A percentile compares a stretch with the other conserved stretches of the same genome.
phyloP scores from a whole-genome alignment of 163 green algal genomes.

The Scenedesmus sp. region DNA sequence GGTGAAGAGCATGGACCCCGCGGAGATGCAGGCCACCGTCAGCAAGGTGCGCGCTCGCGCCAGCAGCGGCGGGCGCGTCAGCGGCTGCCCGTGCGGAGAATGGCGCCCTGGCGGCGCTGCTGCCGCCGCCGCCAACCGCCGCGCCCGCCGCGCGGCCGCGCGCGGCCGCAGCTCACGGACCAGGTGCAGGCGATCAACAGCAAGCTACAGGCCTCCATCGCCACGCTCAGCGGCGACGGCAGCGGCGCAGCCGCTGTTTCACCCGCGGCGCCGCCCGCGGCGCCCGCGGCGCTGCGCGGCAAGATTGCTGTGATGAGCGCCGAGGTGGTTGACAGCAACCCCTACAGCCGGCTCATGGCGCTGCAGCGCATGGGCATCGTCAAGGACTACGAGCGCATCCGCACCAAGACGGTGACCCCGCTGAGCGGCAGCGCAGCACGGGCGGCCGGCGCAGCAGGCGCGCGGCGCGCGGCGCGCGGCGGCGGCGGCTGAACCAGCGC shows the following conservation, averaged over 20 bases:
- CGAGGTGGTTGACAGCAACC: conserved; percentile 91
- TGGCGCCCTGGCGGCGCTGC: neutral
- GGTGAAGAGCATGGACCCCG: conserved; percentile 32
- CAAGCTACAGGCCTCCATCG: conserved; percentile 55
- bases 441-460: neutral
- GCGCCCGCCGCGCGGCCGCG: neutral
- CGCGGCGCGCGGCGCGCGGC: neutral
- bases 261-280: neutral
- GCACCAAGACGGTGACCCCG: conserved; percentile 66
- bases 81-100: neutral
- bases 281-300: neutral
- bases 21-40: conserved; percentile 45
- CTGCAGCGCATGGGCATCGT: conserved; percentile 95
- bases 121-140: neutral
- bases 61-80: neutral
- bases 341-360: conserved; percentile 94
- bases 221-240: conserved; percentile 3
- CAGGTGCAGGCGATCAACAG: conserved; percentile 61
- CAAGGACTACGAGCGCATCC: conserved; percentile 87
- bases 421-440: neutral
- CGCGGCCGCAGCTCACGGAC: conserved; percentile 54
- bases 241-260: neutral
- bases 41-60: conserved; percentile 1
- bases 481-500: neutral
- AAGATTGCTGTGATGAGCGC: conserved; percentile 81